Conservation (phyloP, 140 eudicot species). For the Artemisia princeps region DNA sequence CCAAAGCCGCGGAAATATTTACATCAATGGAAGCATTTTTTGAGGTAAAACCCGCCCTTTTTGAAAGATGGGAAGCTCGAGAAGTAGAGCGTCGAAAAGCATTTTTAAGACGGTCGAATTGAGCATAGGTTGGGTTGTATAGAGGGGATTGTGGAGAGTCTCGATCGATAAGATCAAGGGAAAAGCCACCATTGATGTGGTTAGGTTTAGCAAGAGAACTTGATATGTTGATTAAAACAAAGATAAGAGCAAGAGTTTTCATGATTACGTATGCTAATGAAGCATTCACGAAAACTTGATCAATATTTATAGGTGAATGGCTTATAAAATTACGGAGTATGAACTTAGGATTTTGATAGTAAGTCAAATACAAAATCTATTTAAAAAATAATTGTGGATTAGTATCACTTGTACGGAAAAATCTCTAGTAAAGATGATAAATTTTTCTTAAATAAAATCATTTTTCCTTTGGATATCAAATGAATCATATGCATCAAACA, state of each 20-base stretch:
- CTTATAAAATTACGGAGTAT: too few species aligned
- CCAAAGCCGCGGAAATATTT: conserved; percentile 19
- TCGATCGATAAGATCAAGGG: conserved; percentile 43
- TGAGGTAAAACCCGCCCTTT: not conserved
- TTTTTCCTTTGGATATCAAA: too few species aligned
- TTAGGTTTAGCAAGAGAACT: conserved; percentile 5
- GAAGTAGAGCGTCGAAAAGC: conserved; percentile 35
- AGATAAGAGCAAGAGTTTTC: conserved; percentile 8
- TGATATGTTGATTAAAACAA: conserved; percentile 1
- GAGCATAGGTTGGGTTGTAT: conserved; percentile 29
- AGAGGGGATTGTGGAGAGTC: conserved; percentile 55
- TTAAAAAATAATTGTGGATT: too few species aligned
- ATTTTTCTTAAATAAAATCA: too few species aligned
- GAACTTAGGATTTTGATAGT: too few species aligned
- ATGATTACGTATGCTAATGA: not conserved
- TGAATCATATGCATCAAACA: too few species aligned
- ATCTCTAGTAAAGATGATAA: too few species aligned
- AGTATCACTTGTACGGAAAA: too few species aligned
- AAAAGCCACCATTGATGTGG: conserved; percentile 20
- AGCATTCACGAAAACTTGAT: not conserved
- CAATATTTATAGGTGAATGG: conserved; percentile 14
- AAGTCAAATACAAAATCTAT: too few species aligned
- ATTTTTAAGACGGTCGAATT: conserved; percentile 9
- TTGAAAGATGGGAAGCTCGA: conserved; percentile 28
- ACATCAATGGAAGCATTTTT: conserved; percentile 19